Evolutionary conservation across 2,329 filamentous ascomycete genomes (phyloP).

Genomic region (Cadophora sp.): DNA sequence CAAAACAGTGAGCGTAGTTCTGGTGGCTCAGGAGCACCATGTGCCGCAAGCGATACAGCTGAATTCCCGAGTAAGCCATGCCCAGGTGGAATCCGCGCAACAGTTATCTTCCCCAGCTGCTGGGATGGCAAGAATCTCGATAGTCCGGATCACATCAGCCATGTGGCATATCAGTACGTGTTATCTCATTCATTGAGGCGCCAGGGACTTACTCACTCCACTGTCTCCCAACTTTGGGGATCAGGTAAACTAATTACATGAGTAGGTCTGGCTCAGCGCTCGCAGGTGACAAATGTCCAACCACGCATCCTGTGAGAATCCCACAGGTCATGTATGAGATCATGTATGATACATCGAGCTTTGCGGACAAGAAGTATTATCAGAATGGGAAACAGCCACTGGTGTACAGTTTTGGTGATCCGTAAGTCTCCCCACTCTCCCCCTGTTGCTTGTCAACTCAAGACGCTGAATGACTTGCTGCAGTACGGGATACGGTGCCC

Average conservation of each 20-base stretch:
- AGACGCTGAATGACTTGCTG: background rate
- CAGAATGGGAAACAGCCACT: constrained; percentile 29
- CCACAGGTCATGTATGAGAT: constrained; percentile 30
- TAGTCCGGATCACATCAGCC: constrained; percentile 59
- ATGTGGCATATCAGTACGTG: constrained; percentile 57
- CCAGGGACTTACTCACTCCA: too few species aligned
- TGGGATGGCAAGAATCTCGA: constrained; percentile 67
- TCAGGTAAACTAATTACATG: too few species aligned
- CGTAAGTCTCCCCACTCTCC: constrained; percentile 37
- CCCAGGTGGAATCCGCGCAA: constrained; percentile 56
- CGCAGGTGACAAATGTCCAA: constrained; percentile 20
- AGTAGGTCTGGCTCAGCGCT: constrained; percentile 33
- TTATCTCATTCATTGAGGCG: too few species aligned
- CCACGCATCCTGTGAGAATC: constrained; percentile 23
- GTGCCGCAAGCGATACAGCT: constrained; percentile 49
- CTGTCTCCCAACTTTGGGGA: too few species aligned
- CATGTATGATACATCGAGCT: constrained; percentile 28
- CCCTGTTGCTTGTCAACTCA: too few species aligned
- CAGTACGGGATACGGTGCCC: constrained; percentile 58
- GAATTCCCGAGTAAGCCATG: constrained; percentile 62
- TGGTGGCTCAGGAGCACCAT: constrained; percentile 47
- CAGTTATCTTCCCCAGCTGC: constrained; percentile 65
- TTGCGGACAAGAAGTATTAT: constrained; percentile 26
- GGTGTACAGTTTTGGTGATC: constrained; percentile 48
- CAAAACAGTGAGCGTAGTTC: constrained; percentile 22